Evolutionary conservation across 768 basidiomycete genomes (phyloP).

Genomic region (Pholiota conissans): DNA sequence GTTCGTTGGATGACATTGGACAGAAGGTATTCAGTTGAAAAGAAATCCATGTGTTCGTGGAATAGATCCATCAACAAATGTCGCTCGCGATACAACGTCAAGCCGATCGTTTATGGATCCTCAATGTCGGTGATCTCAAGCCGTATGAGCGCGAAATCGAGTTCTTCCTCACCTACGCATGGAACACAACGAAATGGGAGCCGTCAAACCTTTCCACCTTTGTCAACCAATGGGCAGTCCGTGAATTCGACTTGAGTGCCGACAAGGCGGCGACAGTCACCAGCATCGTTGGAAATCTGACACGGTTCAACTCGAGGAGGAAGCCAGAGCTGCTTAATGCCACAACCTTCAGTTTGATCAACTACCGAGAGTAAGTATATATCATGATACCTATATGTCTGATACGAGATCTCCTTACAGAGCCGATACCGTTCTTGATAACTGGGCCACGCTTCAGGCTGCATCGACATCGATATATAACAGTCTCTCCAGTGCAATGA

Average conservation of each 20-base stretch:
- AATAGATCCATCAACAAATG: constrained; percentile 72
- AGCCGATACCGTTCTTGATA: constrained; percentile 54
- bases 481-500: constrained; percentile 40
- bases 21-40: too few species aligned
- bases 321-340: constrained; percentile 68
- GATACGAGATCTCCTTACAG: constrained; percentile 31
- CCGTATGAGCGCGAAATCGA: constrained; percentile 72
- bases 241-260: constrained; percentile 56
- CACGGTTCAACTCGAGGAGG: constrained; percentile 54
- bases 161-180: constrained; percentile 66
- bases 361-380: constrained; percentile 73
- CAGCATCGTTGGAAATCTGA: constrained; percentile 55
- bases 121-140: constrained; percentile 78
- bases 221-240: constrained; percentile 58
- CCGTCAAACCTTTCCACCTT: constrained; percentile 52
- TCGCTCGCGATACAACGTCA: constrained; percentile 60
- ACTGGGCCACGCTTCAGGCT: constrained; percentile 48
- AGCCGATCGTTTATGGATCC: constrained; percentile 62
- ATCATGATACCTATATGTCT: too few species aligned
- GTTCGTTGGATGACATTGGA: too few species aligned
- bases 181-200: constrained; percentile 57
- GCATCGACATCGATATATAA: constrained; percentile 58
- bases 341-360: constrained; percentile 61
- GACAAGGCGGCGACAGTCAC: constrained; percentile 42
- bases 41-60: too few species aligned